Evolutionary conservation across 2,329 filamentous ascomycete genomes (phyloP).

Genomic region (Paraphaeosphaeria sporulosa): DNA sequence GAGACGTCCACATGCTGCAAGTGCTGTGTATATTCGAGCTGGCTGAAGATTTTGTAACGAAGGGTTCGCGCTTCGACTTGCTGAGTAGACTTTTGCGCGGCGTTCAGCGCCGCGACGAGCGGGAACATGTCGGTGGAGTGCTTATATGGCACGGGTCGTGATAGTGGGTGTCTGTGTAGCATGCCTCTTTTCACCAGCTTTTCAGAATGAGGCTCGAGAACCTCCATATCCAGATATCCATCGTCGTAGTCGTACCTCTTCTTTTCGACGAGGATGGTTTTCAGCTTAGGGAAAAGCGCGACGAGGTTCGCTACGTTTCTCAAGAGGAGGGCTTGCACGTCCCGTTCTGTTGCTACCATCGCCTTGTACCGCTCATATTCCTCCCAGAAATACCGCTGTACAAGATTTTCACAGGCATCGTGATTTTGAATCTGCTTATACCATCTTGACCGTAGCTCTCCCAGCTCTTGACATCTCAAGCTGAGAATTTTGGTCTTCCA

Average conservation of each 20-base stretch:
- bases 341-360: not conserved
- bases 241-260: not conserved
- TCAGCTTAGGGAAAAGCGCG: not conserved
- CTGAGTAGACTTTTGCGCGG: not conserved
- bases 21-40: not conserved
- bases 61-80: not conserved
- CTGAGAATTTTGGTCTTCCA: not conserved
- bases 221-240: not conserved
- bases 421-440: not conserved
- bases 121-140: not conserved
- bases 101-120: not conserved
- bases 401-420: not conserved
- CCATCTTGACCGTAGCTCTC: not conserved
- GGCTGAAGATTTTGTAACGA: not conserved
- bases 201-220: not conserved
- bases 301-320: not conserved
- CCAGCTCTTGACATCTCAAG: not conserved
- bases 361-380: not conserved
- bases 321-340: not conserved
- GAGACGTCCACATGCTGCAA: not conserved
- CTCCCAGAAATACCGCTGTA: not conserved
- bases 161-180: not conserved
- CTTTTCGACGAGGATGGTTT: not conserved
- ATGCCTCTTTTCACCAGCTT: constrained; percentile 1
- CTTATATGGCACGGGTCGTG: not conserved